These are phyloP conservation scores for Globisporangium mamillatum DNA, from an alignment of 352 stramenopile species.

Conservation along the genomic window DNA sequence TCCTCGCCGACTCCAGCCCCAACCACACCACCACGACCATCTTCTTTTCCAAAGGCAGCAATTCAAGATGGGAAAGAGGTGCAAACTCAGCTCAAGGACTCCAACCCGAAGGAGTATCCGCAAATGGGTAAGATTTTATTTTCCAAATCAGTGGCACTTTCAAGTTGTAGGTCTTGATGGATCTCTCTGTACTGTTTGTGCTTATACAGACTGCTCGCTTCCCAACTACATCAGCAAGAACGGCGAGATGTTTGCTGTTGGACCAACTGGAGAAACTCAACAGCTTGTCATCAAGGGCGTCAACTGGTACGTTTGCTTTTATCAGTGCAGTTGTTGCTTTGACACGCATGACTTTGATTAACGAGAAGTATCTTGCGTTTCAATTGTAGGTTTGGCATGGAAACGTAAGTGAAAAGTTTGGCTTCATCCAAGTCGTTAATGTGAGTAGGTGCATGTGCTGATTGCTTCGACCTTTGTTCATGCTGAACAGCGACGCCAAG, in stretches of 20 bases:
- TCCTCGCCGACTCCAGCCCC: neutral
- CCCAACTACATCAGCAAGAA: conserved; percentile 29
- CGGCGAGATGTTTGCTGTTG: conserved; percentile 21
- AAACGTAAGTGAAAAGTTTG: conserved; percentile 12
- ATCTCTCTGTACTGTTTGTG: neutral
- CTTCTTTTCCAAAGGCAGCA: neutral
- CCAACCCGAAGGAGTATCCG: conserved; percentile 13
- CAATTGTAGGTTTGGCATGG: conserved; percentile 17
- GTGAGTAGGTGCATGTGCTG: neutral
- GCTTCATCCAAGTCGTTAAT: neutral
- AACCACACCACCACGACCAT: neutral
- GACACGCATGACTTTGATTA: neutral
- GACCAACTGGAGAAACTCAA: conserved; percentile 13
- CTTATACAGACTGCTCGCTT: conserved; percentile 10
- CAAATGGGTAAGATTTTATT: conserved; percentile 9
- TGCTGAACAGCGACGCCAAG: conserved; percentile 24
- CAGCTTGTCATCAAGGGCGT: conserved; percentile 18
- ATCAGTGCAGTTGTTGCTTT: too few relatives aligned
- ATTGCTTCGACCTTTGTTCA: neutral
- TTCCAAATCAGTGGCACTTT: neutral
- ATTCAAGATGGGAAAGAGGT: conserved; percentile 2
- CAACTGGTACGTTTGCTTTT: conserved; percentile 14
- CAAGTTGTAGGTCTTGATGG: neutral
- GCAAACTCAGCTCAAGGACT: neutral
- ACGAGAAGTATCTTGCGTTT: neutral